Evolutionary conservation across 768 basidiomycete species (phyloP).

Genomic region (Suillus subaureus): DNA sequence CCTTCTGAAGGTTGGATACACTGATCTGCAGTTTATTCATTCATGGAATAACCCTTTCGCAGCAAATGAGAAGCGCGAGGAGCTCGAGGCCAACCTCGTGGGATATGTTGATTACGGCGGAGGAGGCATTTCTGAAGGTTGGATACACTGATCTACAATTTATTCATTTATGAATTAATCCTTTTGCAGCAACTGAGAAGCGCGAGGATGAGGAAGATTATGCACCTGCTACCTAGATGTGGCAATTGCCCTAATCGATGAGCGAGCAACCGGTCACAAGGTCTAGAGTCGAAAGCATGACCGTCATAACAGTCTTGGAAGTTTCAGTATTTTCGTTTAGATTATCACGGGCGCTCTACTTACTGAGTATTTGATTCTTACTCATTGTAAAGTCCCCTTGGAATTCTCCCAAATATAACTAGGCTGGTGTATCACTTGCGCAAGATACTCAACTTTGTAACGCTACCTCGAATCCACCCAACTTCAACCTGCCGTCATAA

Average conservation of each 20-base stretch:
- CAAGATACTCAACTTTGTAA: background rate
- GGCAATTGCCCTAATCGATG: background rate
- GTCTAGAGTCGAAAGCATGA: background rate
- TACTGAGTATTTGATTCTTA: background rate
- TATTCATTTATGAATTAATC: too few relatives aligned
- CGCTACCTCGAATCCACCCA: background rate
- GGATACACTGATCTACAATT: too few relatives aligned
- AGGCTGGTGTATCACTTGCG: background rate
- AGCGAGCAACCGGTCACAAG: too few relatives aligned
- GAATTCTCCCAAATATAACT: background rate
- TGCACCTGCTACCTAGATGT: background rate
- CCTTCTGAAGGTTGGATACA: background rate
- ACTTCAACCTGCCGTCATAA: background rate
- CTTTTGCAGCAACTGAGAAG: too few relatives aligned
- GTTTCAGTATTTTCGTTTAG: background rate
- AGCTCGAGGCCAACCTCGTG: background rate
- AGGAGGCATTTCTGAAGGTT: too few relatives aligned
- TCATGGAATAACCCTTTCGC: background rate
- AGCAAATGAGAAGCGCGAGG: background rate
- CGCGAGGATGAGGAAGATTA: too few relatives aligned
- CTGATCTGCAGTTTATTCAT: background rate
- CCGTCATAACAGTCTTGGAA: background rate
- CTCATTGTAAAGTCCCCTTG: background rate
- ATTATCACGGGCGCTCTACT: background rate
- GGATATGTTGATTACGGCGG: too few relatives aligned